Evolutionary conservation across 2,329 filamentous ascomycete genomes (phyloP).

Genomic region (Calonectria hawksworthii): DNA sequence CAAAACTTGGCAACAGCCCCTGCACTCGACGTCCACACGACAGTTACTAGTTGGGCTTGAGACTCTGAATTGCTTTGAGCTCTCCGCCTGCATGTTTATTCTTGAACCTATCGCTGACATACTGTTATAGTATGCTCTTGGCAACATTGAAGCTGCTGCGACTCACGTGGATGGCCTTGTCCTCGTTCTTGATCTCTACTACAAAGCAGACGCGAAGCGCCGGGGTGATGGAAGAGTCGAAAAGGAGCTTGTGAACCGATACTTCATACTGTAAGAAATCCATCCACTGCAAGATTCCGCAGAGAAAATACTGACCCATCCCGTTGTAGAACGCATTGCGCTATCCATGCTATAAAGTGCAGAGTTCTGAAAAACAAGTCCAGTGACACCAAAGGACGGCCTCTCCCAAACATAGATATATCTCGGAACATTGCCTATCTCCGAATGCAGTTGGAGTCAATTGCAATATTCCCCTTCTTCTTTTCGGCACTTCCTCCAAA

Average conservation of each 20-base stretch:
- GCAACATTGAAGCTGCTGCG: not conserved
- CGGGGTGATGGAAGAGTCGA: not conserved
- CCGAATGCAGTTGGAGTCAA: not conserved
- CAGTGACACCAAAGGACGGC: not conserved
- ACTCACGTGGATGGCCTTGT: not conserved
- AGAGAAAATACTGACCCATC: not conserved
- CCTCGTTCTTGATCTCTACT: not conserved
- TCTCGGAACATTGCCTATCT: constrained; percentile 7
- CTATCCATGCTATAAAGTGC: not conserved
- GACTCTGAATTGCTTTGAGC: not conserved
- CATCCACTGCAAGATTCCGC: no score
- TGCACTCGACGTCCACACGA: not conserved
- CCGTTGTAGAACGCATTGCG: not conserved
- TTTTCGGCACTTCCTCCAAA: not conserved
- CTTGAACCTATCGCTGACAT: not conserved
- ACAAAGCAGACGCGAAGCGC: not conserved
- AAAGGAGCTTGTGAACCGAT: not conserved
- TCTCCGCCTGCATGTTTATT: not conserved
- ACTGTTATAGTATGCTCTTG: not conserved
- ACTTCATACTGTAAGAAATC: not conserved
- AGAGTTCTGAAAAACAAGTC: not conserved
- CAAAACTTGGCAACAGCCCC: not conserved
- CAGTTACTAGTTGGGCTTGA: not conserved
- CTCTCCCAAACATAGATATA: not conserved
- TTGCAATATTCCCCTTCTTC: constrained; percentile 3